Conservation (phyloP, 169 alveolate genomes). For the Cryptosporidium tyzzeri region DNA sequence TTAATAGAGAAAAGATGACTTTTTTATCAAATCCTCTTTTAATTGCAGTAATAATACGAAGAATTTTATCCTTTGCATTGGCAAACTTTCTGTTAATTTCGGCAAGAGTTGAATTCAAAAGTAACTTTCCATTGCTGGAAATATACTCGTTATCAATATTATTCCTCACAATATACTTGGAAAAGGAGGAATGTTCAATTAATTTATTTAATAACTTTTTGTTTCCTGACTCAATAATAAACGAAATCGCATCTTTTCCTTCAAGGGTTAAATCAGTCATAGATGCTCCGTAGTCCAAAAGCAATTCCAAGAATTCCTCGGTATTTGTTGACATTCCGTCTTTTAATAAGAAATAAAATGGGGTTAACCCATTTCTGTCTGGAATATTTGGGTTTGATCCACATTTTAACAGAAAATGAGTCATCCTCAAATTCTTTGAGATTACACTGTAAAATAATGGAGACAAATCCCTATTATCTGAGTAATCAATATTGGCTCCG, state of each 20-base stretch:
- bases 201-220: conserved; percentile 1
- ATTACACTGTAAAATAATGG: conserved; percentile 63
- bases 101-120: conserved; percentile 16
- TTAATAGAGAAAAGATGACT: conserved; percentile 28
- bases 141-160: conserved; percentile 39
- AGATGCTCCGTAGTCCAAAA: conserved; percentile 57
- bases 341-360: conserved; percentile 44
- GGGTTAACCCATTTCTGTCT: conserved; percentile 53
- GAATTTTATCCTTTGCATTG: conserved; percentile 45
- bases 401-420: conserved; percentile 48
- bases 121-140: neutral
- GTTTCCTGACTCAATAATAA: conserved; percentile 47
- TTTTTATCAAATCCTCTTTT: conserved; percentile 23
- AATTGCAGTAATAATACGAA: conserved; percentile 63
- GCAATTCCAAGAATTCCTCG: conserved; percentile 19
- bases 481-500: conserved; percentile 63
- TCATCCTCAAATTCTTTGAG: conserved; percentile 23
- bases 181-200: conserved; percentile 29
- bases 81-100: conserved; percentile 24
- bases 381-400: conserved; percentile 59
- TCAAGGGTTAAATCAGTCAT: conserved; percentile 59
- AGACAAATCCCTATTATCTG: conserved; percentile 45
- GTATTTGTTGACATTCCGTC: conserved; percentile 29
- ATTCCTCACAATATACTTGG: conserved; percentile 18
- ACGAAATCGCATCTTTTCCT: conserved; percentile 64